phyloP scores from a whole-genome alignment of 139 green algal species.

The Marvania coccoides region DNA sequence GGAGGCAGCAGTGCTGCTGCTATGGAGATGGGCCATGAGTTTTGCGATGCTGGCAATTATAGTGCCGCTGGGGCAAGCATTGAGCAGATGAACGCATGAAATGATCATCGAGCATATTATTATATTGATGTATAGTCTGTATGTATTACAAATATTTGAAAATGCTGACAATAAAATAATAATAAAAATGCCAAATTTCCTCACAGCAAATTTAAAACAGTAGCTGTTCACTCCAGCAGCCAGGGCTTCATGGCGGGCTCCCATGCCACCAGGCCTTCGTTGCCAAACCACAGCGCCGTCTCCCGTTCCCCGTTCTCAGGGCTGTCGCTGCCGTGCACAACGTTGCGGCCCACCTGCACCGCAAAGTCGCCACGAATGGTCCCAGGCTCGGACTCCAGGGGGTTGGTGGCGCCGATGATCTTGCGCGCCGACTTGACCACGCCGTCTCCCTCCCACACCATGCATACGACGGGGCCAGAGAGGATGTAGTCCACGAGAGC shows the following conservation, averaged over 20 bases:
- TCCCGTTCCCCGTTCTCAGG: slow-evolving; percentile 89
- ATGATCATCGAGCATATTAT: no score
- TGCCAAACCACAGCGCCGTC: slow-evolving; percentile 79
- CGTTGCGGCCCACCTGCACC: slow-evolving; percentile 88
- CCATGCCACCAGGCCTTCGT: slow-evolving; percentile 53
- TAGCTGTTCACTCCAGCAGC: slow-evolving; percentile 49
- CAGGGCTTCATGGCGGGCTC: slow-evolving; percentile 54
- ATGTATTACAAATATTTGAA: slow-evolving; percentile 9
- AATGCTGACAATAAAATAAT: no score
- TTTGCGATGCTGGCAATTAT: background rate
- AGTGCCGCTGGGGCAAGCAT: background rate
- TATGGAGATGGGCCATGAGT: background rate
- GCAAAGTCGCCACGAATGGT: slow-evolving; percentile 89
- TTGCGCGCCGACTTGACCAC: slow-evolving; percentile 87
- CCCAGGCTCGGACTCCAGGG: slow-evolving; percentile 81
- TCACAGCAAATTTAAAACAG: background rate
- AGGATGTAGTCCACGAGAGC: slow-evolving; percentile 95
- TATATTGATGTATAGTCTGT: no score
- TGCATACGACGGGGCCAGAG: slow-evolving; percentile 93
- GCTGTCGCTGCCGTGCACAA: slow-evolving; percentile 88
- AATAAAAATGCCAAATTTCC: no score
- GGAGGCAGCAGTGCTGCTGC: background rate
- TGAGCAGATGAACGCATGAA: no score
- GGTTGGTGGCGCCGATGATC: slow-evolving; percentile 77
- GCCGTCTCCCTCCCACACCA: slow-evolving; percentile 95